Evolutionary conservation across 805 yeast genomes (phyloP).

Genomic region (Ogataea nakhonphanomensis): DNA sequence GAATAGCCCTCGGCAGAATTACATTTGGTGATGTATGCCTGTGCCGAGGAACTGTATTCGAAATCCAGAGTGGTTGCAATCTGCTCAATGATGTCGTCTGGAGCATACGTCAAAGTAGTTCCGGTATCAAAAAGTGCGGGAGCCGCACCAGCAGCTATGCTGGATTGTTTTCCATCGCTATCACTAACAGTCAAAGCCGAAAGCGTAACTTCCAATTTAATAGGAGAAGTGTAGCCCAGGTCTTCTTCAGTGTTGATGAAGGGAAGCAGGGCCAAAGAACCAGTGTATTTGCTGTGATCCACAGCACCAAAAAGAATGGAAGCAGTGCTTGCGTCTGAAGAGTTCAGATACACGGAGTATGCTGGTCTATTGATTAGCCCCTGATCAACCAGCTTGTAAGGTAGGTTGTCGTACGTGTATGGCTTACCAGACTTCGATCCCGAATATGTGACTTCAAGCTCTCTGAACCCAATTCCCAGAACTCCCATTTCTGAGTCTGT

Average conservation of each 20-base stretch:
- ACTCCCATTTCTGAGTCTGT: slow-evolving; percentile 69
- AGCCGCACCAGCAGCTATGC: slow-evolving; percentile 27
- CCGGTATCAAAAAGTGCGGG: slow-evolving; percentile 57
- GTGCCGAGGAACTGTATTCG: slow-evolving; percentile 36
- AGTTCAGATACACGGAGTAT: slow-evolving; percentile 62
- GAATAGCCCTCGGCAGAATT: slow-evolving; percentile 21
- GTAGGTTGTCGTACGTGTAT: slow-evolving; percentile 62
- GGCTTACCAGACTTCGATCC: slow-evolving; percentile 17
- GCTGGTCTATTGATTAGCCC: slow-evolving; percentile 55
- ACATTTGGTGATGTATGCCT: slow-evolving; percentile 49
- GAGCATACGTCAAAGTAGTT: slow-evolving; percentile 48
- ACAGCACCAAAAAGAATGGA: slow-evolving; percentile 70
- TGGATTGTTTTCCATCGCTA: slow-evolving; percentile 15
- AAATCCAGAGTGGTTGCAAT: slow-evolving; percentile 38
- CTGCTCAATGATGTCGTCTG: slow-evolving; percentile 30
- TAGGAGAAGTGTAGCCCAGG: slow-evolving; percentile 36
- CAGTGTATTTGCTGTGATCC: slow-evolving; percentile 60
- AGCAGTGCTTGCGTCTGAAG: slow-evolving; percentile 41
- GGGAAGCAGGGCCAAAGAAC: slow-evolving; percentile 48
- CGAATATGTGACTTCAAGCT: slow-evolving; percentile 60
- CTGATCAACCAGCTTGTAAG: slow-evolving; percentile 51
- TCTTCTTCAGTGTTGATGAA: slow-evolving; percentile 41
- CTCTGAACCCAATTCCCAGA: slow-evolving; percentile 67
- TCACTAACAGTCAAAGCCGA: slow-evolving; percentile 34
- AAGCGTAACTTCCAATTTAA: slow-evolving; percentile 48